phyloP scores from a whole-genome alignment of 768 basidiomycete species.

The Sarcodon aspratus region DNA sequence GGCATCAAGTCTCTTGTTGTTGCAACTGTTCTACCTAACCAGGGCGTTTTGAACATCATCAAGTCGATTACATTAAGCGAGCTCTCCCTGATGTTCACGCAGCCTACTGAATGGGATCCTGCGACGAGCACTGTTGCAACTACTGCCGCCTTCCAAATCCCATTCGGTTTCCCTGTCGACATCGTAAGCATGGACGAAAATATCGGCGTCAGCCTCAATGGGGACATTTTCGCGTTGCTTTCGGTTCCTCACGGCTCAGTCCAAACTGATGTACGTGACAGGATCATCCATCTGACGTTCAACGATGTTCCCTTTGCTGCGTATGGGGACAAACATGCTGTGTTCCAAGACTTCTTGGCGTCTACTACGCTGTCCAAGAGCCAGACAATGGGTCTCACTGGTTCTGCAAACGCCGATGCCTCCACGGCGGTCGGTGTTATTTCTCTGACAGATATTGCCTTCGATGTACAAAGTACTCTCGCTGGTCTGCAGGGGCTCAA shows the following conservation, averaged over 20 bases:
- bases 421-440: slow-evolving; percentile 57
- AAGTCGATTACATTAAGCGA: slow-evolving; percentile 51
- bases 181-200: slow-evolving; percentile 51
- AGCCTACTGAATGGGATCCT: slow-evolving; percentile 45
- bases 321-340: slow-evolving; percentile 30
- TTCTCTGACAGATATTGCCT: slow-evolving; percentile 42
- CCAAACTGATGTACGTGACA: slow-evolving; percentile 47
- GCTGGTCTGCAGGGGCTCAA: slow-evolving; percentile 55
- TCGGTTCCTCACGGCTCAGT: slow-evolving; percentile 44
- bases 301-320: slow-evolving; percentile 47
- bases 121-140: slow-evolving; percentile 46
- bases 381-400: slow-evolving; percentile 40
- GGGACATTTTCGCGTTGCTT: slow-evolving; percentile 47
- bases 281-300: slow-evolving; percentile 54
- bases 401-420: slow-evolving; percentile 40
- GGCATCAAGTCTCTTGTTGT: slow-evolving; percentile 55
- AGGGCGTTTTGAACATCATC: slow-evolving; percentile 50
- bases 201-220: slow-evolving; percentile 39
- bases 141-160: slow-evolving; percentile 52
- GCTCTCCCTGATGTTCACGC: slow-evolving; percentile 46
- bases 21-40: slow-evolving; percentile 49
- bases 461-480: slow-evolving; percentile 46
- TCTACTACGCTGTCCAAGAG: slow-evolving; percentile 39
- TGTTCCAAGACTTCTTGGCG: slow-evolving; percentile 53
- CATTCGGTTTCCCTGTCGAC: slow-evolving; percentile 61